Evolutionary conservation across 768 basidiomycete species (phyloP), one percentile per base, ranked within the genome.

Genomic region (Strobilomyces echinocephalus): DNA sequence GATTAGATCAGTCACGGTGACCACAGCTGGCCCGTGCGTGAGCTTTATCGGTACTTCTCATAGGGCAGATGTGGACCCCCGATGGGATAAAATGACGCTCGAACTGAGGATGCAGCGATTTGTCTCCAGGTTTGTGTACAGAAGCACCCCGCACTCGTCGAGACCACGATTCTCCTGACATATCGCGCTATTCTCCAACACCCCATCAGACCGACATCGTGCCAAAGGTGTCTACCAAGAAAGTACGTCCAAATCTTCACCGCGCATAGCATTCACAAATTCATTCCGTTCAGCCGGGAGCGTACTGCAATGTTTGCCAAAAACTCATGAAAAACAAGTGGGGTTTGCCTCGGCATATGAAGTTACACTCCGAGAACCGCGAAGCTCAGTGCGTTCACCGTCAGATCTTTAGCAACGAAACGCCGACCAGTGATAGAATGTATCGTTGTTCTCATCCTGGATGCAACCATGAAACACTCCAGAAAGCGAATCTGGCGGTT

Each of bases 301-400:
- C 72, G 69, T 20, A 0, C 9, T 0, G 16, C 20, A 49, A 8
- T 70, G 70, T 43, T 34, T 54, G 44, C 33, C 30, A 15, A 4
- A 41, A 41, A 12, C 11, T 2, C 10, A 24, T 72, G 18, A 44
- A 59, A 8, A 63, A 68, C 33, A 66, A 51, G 46, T 54, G 61
- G 10, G 72, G 70, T 34, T 49, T 72, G 0, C 33, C 49, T 0
- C 60, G 72, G 6, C 70, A 72, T n/a, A 60, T 65, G 58, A 52
- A 46, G 4, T 58, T 39, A 0, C 71, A 72, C 20, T 47, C 54
- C 5, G 10, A 21, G 0, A 60, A 69, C 31, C 66, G 60, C 53
- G 60, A 66, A 8, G 50, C 47, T 0, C 15, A 61, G 71, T 73
- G 36, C 31, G 71, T 62, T 0, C 7, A 38, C 24, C 2, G 0